A percentile compares a stretch with the other conserved stretches of the same genome.
Evolutionary conservation across 192 early-diverging fungal species (phyloP).

Genomic region (Dissophora ornata): DNA sequence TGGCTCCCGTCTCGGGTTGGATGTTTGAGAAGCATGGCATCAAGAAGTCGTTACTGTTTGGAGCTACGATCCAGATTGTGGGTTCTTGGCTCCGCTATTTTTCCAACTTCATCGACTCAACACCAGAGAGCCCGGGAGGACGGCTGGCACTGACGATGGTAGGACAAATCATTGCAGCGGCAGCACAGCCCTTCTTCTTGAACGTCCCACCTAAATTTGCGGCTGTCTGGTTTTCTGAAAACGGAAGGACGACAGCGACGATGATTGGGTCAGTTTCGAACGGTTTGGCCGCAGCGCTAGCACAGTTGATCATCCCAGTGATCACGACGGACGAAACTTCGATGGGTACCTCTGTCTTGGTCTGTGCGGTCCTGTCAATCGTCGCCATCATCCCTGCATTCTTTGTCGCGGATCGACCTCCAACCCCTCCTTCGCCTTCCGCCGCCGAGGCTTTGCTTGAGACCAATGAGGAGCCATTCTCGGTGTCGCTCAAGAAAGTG

Average conservation of each 20-base stretch:
- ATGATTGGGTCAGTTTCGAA: slow-evolving; percentile 61
- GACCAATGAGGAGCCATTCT: slow-evolving; percentile 26
- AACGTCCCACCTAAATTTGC: slow-evolving; percentile 63
- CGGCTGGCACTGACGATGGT: slow-evolving; percentile 48
- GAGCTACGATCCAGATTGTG: slow-evolving; percentile 41
- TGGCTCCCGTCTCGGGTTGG: slow-evolving; percentile 51
- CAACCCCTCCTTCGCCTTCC: slow-evolving; percentile 55
- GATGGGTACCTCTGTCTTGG: slow-evolving; percentile 35
- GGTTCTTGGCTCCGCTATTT: slow-evolving; percentile 60
- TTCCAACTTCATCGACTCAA: slow-evolving; percentile 39
- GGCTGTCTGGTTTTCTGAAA: slow-evolving; percentile 60
- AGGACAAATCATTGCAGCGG: slow-evolving; percentile 58
- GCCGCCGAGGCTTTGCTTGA: slow-evolving; percentile 29
- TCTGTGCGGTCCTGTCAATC: slow-evolving; percentile 47
- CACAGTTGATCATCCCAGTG: slow-evolving; percentile 56
- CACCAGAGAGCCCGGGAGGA: slow-evolving; percentile 21
- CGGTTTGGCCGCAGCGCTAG: slow-evolving; percentile 56
- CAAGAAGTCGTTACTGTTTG: slow-evolving; percentile 48
- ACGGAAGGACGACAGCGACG: slow-evolving; percentile 55
- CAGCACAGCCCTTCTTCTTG: slow-evolving; percentile 63
- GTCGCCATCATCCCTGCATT: slow-evolving; percentile 50
- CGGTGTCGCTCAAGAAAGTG: slow-evolving; percentile 31
- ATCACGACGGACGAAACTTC: slow-evolving; percentile 27
- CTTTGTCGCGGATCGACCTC: slow-evolving; percentile 53
- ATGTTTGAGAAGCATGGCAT: slow-evolving; percentile 53